Base-by-base conservation (phyloP, 306 rosid genomes). In the Gastrolobium villosum region DNA sequence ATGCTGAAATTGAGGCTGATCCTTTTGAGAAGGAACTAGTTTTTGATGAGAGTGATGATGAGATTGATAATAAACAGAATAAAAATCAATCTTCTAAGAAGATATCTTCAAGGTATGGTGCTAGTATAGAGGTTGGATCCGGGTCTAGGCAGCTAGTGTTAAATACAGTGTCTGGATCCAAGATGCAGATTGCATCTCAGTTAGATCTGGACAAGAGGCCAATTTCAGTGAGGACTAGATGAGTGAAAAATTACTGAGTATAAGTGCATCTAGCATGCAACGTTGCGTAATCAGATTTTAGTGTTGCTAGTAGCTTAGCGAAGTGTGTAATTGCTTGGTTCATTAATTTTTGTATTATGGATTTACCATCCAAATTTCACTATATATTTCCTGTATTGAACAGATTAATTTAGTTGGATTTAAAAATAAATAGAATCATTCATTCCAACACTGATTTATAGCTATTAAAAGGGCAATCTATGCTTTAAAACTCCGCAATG, bases 31-130 rank as follows among this genome's bases (percentile, higher is more conserved):
- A 81, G 73, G 86, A 83, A 78, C 35, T 68, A n/a, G 73, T 15
- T 79, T 89, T 84, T 30, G 72, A 84, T 69, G 92, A 93, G 36
- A 88, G 85, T 75, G 94, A 86, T 20, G 37, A 62, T 56, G 94
- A 89, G 41, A 56, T 28, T 15, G 80, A 56, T 32, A 30, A 74
- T 28, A 68, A 79, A 40, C 78, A 75, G 41, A 87, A 70, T 53
- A 67, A 37, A 41, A 55, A 4, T 61, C 68, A 65, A 34, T 70
- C 83, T 75, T 62, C 62, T 15, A 65, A 26, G 77, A 66, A 77
- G 73, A 43, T 61, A 66, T 76, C 87, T 63, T 77, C 78, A 7
- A 74, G 85, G 60, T 63, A 70, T 79, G 85, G 59, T 61, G 61
- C 79, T 70, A 89, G 80, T 28, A 55, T 49, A 64, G 72, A 75